A percentile compares a stretch with the other conserved stretches of the same genome.
Evolutionary conservation across 2,329 filamentous ascomycete species (phyloP).

Genomic region (Leptoxyphium fumago): DNA sequence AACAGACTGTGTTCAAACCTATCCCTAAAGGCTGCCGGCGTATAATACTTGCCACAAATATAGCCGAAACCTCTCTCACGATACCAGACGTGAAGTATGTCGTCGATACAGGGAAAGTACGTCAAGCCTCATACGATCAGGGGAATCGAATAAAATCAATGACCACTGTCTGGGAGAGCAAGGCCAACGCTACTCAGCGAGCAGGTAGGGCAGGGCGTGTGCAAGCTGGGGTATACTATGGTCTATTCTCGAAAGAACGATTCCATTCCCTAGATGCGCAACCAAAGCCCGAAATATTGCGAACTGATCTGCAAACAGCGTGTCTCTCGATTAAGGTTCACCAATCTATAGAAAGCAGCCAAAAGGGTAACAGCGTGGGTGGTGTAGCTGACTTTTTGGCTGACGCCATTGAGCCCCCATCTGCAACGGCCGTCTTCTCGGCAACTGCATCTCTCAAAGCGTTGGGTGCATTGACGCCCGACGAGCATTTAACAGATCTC

Average conservation of each 20-base stretch:
- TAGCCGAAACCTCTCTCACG: conserved; percentile 37
- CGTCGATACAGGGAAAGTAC: conserved; percentile 32
- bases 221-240: conserved; percentile 35
- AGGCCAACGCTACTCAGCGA: conserved; percentile 33
- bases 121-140: conserved; percentile 27
- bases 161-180: conserved; percentile 31
- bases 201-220: conserved; percentile 37
- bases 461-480: conserved; percentile 28
- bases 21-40: conserved; percentile 29
- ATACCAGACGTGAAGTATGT: conserved; percentile 38
- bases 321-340: conserved; percentile 31
- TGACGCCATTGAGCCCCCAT: conserved; percentile 32
- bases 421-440: conserved; percentile 20
- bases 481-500: conserved; percentile 31
- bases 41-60: conserved; percentile 36
- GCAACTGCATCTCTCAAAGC: conserved; percentile 26
- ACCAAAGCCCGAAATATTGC: conserved; percentile 27
- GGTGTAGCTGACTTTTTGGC: conserved; percentile 28
- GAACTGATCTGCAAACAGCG: conserved; percentile 28
- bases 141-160: conserved; percentile 24
- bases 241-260: conserved; percentile 28
- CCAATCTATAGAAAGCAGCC: conserved; percentile 9
- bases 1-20: conserved; percentile 27
- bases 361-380: conserved; percentile 6
- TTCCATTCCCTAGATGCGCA: conserved; percentile 20